phyloP scores from a whole-genome alignment of 306 rosid genomes.

The Myrica gale region DNA sequence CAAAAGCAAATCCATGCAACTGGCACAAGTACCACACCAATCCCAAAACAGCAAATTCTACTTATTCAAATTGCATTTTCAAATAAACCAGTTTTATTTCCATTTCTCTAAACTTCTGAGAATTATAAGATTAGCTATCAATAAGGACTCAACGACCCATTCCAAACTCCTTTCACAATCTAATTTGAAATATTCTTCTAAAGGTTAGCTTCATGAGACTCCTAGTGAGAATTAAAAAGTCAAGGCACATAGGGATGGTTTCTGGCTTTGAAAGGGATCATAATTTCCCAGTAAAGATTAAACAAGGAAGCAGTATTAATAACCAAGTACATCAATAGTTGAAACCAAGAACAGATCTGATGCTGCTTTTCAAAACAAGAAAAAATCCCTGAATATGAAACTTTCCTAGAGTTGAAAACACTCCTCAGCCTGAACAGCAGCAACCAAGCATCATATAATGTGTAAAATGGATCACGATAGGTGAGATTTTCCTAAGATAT shows the following conservation, averaged over 20 bases:
- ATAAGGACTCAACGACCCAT: not conserved
- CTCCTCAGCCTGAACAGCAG: not conserved
- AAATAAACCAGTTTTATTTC: not conserved
- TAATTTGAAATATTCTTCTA: not conserved
- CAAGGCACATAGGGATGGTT: not conserved
- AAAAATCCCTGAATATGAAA: not conserved
- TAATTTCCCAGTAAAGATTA: not conserved
- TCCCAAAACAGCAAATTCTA: not conserved
- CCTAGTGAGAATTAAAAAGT: not conserved
- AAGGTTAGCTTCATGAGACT: not conserved
- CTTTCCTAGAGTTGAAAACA: not conserved
- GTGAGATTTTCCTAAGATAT: not conserved
- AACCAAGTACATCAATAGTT: not conserved
- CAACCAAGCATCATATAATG: not conserved
- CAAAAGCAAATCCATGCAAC: no score
- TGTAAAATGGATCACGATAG: not conserved
- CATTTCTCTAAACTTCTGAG: no score
- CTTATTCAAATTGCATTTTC: not conserved
- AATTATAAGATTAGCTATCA: not conserved
- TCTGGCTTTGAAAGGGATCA: not conserved
- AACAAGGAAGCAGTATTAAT: not conserved
- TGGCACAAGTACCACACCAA: no score
- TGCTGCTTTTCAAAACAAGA: not conserved
- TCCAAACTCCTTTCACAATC: not conserved
- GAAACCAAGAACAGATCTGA: not conserved